Evolutionary conservation across 495 filamentous ascomycete genomes (phyloP), one percentile per base, ranked within the genome.

Genomic region (Penicillium cosmopolitanum): DNA sequence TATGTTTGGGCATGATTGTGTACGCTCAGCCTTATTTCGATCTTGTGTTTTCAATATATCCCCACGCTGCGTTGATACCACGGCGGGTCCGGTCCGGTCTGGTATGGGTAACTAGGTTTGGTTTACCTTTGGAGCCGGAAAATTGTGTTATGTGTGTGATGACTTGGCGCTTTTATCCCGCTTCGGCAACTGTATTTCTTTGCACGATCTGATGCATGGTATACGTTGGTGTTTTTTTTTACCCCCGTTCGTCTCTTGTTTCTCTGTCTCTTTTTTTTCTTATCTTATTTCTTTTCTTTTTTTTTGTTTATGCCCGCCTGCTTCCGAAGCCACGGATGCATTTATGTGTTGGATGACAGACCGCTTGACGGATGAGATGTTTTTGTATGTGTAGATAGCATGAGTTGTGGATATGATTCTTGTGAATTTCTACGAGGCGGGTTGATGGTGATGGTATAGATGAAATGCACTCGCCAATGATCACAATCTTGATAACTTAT

Each of bases 51-150:
- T 55, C 58, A 62, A 57, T 57, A 62, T 70, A 68, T 66, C 60
- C 62, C 57, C 51, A 51, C 36, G 54, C 61, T 66, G 51, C 51
- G 51, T 50, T 53, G 21, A 56, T 69, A 72, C 69, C 69, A 66
- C 69, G 67, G 71, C 71, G 51, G 71, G 71, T 55, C 67, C 71
- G 68, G 57, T 70, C 65, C 66, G 68, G 68, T 72, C 58, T 59
- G 52, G 55, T 35, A 50, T 54, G 28, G 28, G 28, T 31, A 31
- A 31, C 28, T 6, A 31, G 51, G 21, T 48, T 38, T n/a, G 3
- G 36, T 38, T 12, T n/a, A 23, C 46, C 46, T 15, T 28, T 53
- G 57, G 50, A 63, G 43, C 36, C 57, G 51, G 43, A 57, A 56
- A 52, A 16, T 55, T 52, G 52, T 68, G 59, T 65, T 62, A 57